Evolutionary conservation across 2,329 filamentous ascomycete genomes (phyloP).

Genomic region (Clarireedia hainanense): DNA sequence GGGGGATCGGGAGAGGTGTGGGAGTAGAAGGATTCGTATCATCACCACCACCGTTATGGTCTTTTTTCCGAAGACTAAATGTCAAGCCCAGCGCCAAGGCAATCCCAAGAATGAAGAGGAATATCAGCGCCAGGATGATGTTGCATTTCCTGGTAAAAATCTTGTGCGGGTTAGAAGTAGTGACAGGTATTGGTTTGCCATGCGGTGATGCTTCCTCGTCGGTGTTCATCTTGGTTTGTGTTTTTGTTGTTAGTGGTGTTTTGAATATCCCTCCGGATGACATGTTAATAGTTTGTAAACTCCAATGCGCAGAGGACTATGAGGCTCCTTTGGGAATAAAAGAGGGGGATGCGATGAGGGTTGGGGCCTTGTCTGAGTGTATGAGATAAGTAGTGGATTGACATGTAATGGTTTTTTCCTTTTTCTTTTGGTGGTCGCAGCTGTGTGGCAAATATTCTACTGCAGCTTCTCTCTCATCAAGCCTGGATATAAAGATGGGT

Average conservation of each 20-base stretch:
- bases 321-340: neutral
- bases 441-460: too few relatives aligned
- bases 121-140: conserved; percentile 5
- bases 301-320: neutral
- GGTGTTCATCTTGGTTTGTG: neutral
- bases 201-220: neutral
- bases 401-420: too few relatives aligned
- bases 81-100: conserved; percentile 3
- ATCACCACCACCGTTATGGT: neutral
- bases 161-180: neutral
- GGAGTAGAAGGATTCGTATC: neutral
- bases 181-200: neutral
- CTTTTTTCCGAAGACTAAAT: neutral
- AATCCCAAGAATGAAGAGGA: conserved; percentile 4
- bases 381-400: too few relatives aligned
- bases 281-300: neutral
- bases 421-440: too few relatives aligned
- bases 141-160: conserved; percentile 10
- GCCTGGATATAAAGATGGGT: too few relatives aligned
- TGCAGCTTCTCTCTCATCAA: too few relatives aligned
- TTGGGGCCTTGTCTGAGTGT: too few relatives aligned
- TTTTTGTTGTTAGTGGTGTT: conserved; percentile 1
- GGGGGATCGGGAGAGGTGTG: neutral
- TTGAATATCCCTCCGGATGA: conserved; percentile 8
- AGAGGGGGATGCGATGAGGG: too few relatives aligned